These are phyloP conservation scores for Sporothrix curviconia DNA, from an alignment of 2,329 filamentous ascomycete genomes.

Conservation along the genomic window DNA sequence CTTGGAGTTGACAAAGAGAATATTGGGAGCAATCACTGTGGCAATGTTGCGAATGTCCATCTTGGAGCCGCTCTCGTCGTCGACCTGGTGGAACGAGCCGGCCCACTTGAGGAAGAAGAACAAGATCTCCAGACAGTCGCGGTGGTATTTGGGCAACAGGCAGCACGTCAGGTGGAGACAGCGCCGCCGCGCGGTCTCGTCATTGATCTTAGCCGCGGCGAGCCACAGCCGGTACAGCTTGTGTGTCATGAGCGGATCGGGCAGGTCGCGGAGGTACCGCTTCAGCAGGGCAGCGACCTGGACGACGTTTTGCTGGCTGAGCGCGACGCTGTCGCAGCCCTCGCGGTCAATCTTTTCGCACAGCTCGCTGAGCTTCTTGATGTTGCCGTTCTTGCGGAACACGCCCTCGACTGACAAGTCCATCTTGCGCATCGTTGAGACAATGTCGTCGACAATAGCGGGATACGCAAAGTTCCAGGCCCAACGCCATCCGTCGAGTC, in stretches of 20 bases:
- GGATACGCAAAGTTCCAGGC: constrained; percentile 86
- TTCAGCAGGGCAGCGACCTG: constrained; percentile 91
- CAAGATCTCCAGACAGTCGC: constrained; percentile 89
- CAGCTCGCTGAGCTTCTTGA: constrained; percentile 83
- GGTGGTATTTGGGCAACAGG: constrained; percentile 81
- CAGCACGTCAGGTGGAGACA: constrained; percentile 89
- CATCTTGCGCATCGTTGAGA: constrained; percentile 95
- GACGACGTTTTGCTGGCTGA: constrained; percentile 83
- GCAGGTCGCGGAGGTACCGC: constrained; percentile 88
- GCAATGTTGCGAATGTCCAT: constrained; percentile 98
- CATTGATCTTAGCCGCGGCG: constrained; percentile 77
- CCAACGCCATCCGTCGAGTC: constrained; percentile 98
- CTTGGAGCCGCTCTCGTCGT: constrained; percentile 94
- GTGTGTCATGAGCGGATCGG: constrained; percentile 88
- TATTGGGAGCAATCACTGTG: constrained; percentile 94
- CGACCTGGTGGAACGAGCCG: constrained; percentile 91
- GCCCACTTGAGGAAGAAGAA: constrained; percentile 98
- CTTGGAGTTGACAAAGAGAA: constrained; percentile 67
- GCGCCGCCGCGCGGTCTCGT: constrained; percentile 73
- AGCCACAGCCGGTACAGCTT: constrained; percentile 92
- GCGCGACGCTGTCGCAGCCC: constrained; percentile 76
- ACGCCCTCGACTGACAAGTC: constrained; percentile 98
- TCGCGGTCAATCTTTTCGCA: constrained; percentile 80
- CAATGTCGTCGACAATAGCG: constrained; percentile 88
- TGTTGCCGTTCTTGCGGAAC: constrained; percentile 98